Evolutionary conservation across 73 alveolate genomes (phyloP), one percentile per base, ranked within the genome.

Genomic region (Paramecium sexaurelia): DNA sequence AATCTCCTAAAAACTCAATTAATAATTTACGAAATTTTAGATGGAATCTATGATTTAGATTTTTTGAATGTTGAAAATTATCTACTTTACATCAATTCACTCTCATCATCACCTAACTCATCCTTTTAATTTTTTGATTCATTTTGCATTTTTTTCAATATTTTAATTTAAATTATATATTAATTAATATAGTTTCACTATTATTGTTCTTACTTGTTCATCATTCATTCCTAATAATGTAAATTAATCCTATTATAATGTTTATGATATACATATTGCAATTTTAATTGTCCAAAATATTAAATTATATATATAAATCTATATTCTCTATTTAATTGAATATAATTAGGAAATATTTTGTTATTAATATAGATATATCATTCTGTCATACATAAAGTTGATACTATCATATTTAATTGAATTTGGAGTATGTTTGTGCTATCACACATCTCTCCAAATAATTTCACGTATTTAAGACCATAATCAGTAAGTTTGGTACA

Each of bases 381-480:
- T 61, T 61, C 83, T 2, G 19, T 29, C 43, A 61, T 61, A 32
- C 83, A 61, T 61, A 61, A 29, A 19, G 83, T 26, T 10, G 83
- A 61, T 61, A 61, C 83, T 71, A 71, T 17, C 86, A 71, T 71
- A 36, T 71, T 40, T 71, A 71, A 71, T 71, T 71, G 24, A 36
- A 71, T 71, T 17, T 71, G 56, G 11, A 32, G 56, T 71, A 71
- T 33, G 43, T 71, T 71, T 2, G 86, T 33, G 26, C 43, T 33
- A 11, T 71, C 86, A 36, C 87, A 73, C 55, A 39, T 39, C n/a
- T 73, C 87, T 73, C 66, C 87, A 73, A 73, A 36, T 32, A 36
- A 73, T 73, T 73, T 73, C n/a, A 73, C 57, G 35, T 73, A 73
- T 33, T 73, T 73, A 32, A 73, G 56, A 29, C 87, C 87, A 33